These are phyloP conservation scores for Mortierella sp. DNA, from an alignment of 371 early-diverging fungal genomes.

Conservation along the genomic window DNA sequence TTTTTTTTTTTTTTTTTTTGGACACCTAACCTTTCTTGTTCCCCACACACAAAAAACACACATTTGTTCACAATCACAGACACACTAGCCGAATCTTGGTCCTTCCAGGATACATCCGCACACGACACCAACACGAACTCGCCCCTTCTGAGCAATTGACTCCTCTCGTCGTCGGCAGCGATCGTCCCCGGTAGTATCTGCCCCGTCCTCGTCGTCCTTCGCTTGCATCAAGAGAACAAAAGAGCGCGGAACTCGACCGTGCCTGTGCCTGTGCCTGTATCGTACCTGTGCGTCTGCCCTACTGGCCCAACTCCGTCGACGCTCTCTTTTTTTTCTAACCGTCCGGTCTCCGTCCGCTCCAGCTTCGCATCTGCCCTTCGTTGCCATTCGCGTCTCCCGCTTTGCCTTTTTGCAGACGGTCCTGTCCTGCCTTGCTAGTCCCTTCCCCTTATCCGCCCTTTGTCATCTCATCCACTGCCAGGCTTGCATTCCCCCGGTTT, in stretches of 20 bases:
- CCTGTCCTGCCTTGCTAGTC: background rate
- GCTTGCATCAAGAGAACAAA: too few relatives aligned
- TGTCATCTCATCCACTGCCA: too few relatives aligned
- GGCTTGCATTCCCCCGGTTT: too few relatives aligned
- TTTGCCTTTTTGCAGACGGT: background rate
- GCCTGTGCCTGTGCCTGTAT: background rate
- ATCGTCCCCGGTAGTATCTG: too few relatives aligned
- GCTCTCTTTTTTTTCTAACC: background rate
- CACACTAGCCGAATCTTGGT: too few relatives aligned
- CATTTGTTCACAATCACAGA: too few relatives aligned
- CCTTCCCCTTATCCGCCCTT: background rate
- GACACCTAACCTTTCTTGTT: background rate
- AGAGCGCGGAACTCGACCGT: background rate
- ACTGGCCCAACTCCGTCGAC: background rate
- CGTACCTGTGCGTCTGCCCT: background rate
- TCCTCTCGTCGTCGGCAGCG: too few relatives aligned
- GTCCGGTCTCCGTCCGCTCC: background rate
- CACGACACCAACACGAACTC: too few relatives aligned
- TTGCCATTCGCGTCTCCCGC: background rate
- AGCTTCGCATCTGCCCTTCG: background rate
- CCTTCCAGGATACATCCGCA: too few relatives aligned
- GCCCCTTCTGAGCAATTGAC: too few relatives aligned
- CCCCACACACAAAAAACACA: slow-evolving; percentile 4
- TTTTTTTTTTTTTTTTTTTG: background rate
- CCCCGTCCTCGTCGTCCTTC: too few relatives aligned